These are phyloP conservation scores for Tulasnella sp. DNA, from an alignment of 768 basidiomycete species.

Conservation along the genomic window DNA sequence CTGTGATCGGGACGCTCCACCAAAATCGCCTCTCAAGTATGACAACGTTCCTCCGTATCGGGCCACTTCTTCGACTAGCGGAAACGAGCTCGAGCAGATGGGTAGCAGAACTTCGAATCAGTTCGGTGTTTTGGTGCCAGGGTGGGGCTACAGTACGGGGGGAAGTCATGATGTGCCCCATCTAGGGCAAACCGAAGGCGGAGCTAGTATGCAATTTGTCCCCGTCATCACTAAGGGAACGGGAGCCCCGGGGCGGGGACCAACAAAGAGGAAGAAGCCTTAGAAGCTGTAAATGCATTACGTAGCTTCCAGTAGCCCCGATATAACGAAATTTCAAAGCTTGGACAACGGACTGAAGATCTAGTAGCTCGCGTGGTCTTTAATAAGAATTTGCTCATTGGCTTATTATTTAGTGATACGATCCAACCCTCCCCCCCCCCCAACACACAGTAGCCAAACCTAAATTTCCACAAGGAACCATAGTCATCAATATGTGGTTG, in stretches of 20 bases:
- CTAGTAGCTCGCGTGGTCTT: no score
- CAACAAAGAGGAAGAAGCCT: constrained; percentile 8
- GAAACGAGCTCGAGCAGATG: not conserved
- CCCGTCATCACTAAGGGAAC: constrained; percentile 1
- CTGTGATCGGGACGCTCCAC: not conserved
- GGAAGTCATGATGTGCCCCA: not conserved
- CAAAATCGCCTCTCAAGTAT: not conserved
- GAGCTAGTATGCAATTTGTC: constrained; percentile 3
- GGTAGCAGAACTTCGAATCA: not conserved
- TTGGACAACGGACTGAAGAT: no score
- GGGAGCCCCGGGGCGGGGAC: not conserved
- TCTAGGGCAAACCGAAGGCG: not conserved
- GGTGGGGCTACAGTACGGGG: not conserved
- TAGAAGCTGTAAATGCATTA: not conserved
- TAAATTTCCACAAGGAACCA: no score
- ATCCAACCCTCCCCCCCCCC: no score
- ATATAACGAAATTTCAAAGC: no score
- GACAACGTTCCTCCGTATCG: constrained; percentile 4
- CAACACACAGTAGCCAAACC: no score
- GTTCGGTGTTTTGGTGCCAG: constrained; percentile 11
- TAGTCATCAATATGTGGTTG: no score
- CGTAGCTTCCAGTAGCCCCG: no score
- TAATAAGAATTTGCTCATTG: no score
- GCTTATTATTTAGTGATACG: no score
- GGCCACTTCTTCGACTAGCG: not conserved